Conservation (phyloP, 2,329 filamentous ascomycete species). For the Chaetomiaceae sp. region DNA sequence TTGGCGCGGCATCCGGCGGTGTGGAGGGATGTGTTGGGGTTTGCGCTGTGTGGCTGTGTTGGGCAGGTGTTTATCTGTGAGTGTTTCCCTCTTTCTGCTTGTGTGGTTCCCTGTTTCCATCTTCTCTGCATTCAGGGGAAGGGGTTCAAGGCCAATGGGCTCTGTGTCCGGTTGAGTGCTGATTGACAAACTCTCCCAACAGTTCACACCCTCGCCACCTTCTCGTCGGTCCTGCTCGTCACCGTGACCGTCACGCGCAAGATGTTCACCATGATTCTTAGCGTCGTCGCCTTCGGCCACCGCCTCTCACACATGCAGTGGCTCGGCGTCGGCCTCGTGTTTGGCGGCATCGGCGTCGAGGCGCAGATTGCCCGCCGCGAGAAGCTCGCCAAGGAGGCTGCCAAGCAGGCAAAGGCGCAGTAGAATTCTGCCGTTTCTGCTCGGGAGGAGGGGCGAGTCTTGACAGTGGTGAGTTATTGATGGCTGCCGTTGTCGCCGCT, state of each 20-base stretch:
- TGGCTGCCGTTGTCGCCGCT: no score
- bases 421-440: constrained; percentile 3
- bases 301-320: constrained; percentile 82
- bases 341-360: constrained; percentile 91
- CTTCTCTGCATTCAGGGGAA: no score
- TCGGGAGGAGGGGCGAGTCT: no score
- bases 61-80: constrained; percentile 93
- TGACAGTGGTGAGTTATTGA: not conserved
- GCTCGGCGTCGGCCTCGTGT: constrained; percentile 86
- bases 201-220: constrained; percentile 88
- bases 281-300: constrained; percentile 91
- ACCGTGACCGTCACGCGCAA: constrained; percentile 97
- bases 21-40: constrained; percentile 81
- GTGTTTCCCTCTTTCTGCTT: constrained; percentile 27
- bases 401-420: constrained; percentile 42
- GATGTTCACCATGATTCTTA: constrained; percentile 98
- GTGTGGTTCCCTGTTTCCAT: no score
- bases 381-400: constrained; percentile 72
- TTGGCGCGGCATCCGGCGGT: constrained; percentile 73
- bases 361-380: constrained; percentile 72
- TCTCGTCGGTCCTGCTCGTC: constrained; percentile 85
- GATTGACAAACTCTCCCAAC: not conserved
- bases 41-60: constrained; percentile 82
- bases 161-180: no score
- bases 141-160: no score